Evolutionary conservation across 2,329 filamentous ascomycete species (phyloP), one percentile per base, ranked within the genome.

Genomic region (Scedosporium dehoogii): DNA sequence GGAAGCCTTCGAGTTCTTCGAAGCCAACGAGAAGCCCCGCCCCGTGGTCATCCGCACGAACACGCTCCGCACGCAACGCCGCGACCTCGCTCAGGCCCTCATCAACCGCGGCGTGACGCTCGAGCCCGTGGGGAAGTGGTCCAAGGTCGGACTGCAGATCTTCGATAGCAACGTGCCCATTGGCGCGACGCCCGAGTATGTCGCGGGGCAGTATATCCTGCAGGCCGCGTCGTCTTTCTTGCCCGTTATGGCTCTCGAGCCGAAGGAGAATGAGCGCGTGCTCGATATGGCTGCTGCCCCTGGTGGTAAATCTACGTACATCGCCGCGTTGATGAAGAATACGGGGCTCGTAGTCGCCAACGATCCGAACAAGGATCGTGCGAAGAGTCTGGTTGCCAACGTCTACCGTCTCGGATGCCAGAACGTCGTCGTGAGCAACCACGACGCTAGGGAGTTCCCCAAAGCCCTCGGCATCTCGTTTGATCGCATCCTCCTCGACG

Each of bases 121-220:
- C 46, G 93, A 99, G 75, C 94, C 94, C 2, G 91, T 99, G 18
- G 94, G 94, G 65, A 97, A 97, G 76, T 99, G 94, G 94, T 94
- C 90, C 68, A 99, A 99, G 79, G 92, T 99, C 66, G 94, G 94
- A 58, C 83, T 99, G 48, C 94, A 99, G 74, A 86, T 99, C 64
- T 99, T 99, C 73, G 94, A 99, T 75, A 90, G 89, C 63, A 88
- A 87, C 65, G 80, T 85, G 4, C 91, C 92, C 2, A 84, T 97
- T 1, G 92, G 92, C 82, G 94, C 94, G 29, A 99, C 94, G 0
- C 94, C 94, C 9, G 94, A 99, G 76, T 99, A 99, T 74, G 85
- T 99, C 12, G 92, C 93, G 16, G 94, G 94, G 18, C 92, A 99
- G 75, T 99, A 99, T 78, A 97, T 99, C 69, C 84, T 99, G 12